Conservation (phyloP, 306 rosid genomes). For the Comarum palustre region DNA sequence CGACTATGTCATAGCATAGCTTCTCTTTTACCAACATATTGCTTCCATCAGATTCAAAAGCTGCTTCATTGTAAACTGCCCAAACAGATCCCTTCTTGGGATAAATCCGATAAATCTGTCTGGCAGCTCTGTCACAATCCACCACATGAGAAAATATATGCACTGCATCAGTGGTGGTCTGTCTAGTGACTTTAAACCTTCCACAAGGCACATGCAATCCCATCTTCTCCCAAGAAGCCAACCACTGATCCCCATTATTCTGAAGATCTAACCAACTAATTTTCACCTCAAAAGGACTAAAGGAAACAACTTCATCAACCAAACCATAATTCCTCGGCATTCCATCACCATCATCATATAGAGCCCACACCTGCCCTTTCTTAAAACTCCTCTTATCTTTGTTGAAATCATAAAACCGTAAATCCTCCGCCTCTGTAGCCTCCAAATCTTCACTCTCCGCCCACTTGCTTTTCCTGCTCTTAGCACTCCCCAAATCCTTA, state of each 20-base stretch:
- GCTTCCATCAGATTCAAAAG: constrained; percentile 41
- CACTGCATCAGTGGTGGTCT: constrained; percentile 47
- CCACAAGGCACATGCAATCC: constrained; percentile 75
- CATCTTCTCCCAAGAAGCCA: constrained; percentile 44
- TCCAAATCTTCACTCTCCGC: constrained; percentile 35
- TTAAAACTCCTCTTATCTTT: constrained; percentile 73
- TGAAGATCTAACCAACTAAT: constrained; percentile 82
- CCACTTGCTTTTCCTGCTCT: constrained; percentile 6
- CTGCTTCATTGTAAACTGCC: constrained; percentile 63
- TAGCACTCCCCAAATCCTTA: constrained; percentile 21
- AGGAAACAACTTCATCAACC: constrained; percentile 60
- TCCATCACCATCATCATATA: constrained; percentile 77
- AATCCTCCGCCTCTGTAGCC: constrained; percentile 63
- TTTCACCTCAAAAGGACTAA: constrained; percentile 65
- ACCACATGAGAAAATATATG: constrained; percentile 77
- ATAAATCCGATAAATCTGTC: constrained; percentile 64
- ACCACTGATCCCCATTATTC: constrained; percentile 45
- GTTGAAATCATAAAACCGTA: constrained; percentile 75
- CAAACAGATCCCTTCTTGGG: constrained; percentile 91
- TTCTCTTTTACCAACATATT: constrained; percentile 30
- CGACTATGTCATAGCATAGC: constrained; percentile 54
- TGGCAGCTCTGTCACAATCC: constrained; percentile 62
- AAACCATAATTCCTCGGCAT: constrained; percentile 80
- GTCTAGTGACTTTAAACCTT: constrained; percentile 56
- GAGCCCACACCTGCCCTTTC: constrained; percentile 92